These are phyloP conservation scores for Corynascus novoguineensis DNA, from an alignment of 495 filamentous ascomycete species.

Conservation along the genomic window DNA sequence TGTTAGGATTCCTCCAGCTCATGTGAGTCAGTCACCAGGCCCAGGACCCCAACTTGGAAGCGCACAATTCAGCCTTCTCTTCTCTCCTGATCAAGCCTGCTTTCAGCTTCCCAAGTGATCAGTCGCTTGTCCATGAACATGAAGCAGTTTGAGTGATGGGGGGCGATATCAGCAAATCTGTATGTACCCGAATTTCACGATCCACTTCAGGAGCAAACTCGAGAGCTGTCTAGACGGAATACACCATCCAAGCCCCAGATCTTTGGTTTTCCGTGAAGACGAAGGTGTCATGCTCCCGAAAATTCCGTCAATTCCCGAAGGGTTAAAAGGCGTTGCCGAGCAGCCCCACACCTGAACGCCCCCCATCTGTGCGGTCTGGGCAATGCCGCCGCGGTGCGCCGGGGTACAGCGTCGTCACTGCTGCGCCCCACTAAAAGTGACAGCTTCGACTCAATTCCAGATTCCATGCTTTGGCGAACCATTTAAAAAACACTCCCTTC, in stretches of 20 bases:
- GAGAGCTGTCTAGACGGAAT: too few relatives aligned
- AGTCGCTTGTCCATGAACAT: too few relatives aligned
- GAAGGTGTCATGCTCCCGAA: background rate
- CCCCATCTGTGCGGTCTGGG: too few relatives aligned
- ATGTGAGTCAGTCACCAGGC: too few relatives aligned
- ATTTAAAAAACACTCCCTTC: background rate
- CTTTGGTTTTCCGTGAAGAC: background rate
- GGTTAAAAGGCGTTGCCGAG: background rate
- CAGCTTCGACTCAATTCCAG: constrained; percentile 4
- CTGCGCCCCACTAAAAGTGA: background rate
- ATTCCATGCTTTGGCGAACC: background rate
- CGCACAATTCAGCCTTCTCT: too few relatives aligned
- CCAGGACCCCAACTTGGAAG: too few relatives aligned
- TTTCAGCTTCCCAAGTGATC: too few relatives aligned
- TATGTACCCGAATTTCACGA: too few relatives aligned
- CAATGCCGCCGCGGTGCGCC: background rate
- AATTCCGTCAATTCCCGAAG: background rate
- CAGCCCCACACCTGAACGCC: background rate
- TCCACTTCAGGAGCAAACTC: too few relatives aligned
- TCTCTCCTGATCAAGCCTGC: too few relatives aligned
- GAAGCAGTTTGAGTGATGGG: too few relatives aligned
- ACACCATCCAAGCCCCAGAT: background rate
- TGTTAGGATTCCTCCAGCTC: background rate
- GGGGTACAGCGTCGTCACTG: constrained; percentile 1
- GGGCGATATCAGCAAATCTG: too few relatives aligned